Evolutionary conservation across 1,284 basidiomycete genomes (phyloP).

Genomic region (Polyporus tsugae): DNA sequence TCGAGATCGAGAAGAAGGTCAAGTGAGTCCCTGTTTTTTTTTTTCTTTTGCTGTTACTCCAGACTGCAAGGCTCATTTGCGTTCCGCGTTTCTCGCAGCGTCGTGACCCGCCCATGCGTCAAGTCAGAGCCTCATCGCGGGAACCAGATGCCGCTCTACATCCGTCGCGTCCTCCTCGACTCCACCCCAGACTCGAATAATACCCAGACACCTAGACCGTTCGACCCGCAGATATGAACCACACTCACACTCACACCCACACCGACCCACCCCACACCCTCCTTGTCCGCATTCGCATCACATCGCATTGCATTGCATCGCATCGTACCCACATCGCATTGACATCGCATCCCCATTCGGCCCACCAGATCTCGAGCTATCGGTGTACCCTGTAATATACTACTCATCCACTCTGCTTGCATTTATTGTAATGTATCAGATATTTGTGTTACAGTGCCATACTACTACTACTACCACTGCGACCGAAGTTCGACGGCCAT

Average conservation of each 20-base stretch:
- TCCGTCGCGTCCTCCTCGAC: conserved; percentile 40
- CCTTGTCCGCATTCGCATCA: not conserved
- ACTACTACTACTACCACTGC: too few species aligned
- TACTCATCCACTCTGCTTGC: not conserved
- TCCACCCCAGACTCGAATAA: not conserved
- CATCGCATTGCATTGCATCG: not conserved
- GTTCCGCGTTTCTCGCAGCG: conserved; percentile 43
- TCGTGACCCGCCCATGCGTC: conserved; percentile 64
- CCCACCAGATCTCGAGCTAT: not conserved
- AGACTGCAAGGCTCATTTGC: conserved; percentile 2
- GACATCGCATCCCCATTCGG: not conserved
- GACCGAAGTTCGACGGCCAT: too few species aligned
- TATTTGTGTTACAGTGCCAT: not conserved
- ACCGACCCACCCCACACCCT: not conserved
- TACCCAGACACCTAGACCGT: not conserved
- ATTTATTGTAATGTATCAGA: conserved; percentile 7
- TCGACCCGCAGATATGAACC: not conserved
- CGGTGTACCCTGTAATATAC: conserved; percentile 8
- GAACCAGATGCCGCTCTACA: conserved; percentile 64
- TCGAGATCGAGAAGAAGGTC: conserved; percentile 69
- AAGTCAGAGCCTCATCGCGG: conserved; percentile 56
- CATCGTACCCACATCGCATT: not conserved
- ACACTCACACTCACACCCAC: not conserved
- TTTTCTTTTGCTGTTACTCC: conserved; percentile 13
- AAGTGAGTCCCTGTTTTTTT: conserved; percentile 54